Conservation (phyloP, 2,329 filamentous ascomycete species). For the Neoscytalidium dimidiatum region DNA sequence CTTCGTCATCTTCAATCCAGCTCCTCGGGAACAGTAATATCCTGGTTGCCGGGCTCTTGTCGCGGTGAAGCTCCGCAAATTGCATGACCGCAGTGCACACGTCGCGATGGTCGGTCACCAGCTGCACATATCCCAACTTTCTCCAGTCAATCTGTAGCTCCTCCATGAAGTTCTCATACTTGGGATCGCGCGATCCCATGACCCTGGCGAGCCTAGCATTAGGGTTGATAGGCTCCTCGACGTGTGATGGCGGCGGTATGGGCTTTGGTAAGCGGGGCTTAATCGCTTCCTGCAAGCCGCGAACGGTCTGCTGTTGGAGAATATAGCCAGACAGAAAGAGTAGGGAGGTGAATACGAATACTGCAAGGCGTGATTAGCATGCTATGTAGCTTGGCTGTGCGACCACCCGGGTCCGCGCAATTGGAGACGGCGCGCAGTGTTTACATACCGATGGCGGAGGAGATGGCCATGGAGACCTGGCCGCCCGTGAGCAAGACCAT, state of each 20-base stretch:
- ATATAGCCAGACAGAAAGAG: conserved; percentile 88
- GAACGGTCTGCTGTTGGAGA: conserved; percentile 83
- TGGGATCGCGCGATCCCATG: conserved; percentile 21
- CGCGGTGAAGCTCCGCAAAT: conserved; percentile 47
- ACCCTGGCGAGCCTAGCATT: conserved; percentile 13
- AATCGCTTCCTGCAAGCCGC: conserved; percentile 74
- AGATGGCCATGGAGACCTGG: conserved; percentile 70
- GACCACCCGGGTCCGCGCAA: not conserved
- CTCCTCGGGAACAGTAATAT: conserved; percentile 48
- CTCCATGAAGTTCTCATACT: conserved; percentile 15
- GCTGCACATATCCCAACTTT: conserved; percentile 49
- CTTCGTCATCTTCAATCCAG: conserved; percentile 38
- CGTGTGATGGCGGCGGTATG: conserved; percentile 35
- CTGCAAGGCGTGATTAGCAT: conserved; percentile 33
- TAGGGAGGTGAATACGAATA: conserved; percentile 75
- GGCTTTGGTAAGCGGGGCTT: conserved; percentile 52
- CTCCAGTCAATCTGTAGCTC: conserved; percentile 46
- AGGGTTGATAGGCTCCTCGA: conserved; percentile 22
- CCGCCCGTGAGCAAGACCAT: conserved; percentile 64
- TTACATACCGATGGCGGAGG: conserved; percentile 62
- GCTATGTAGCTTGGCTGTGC: not conserved
- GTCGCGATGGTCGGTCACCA: conserved; percentile 46
- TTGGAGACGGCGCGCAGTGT: not conserved
- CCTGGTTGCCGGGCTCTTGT: conserved; percentile 48
- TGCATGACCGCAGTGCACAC: conserved; percentile 55